A percentile compares a stretch with the other conserved stretches of the same genome.
These are phyloP conservation scores for Aethionema arabicum DNA, from an alignment of 345 rosid species.

Conservation along the genomic window DNA sequence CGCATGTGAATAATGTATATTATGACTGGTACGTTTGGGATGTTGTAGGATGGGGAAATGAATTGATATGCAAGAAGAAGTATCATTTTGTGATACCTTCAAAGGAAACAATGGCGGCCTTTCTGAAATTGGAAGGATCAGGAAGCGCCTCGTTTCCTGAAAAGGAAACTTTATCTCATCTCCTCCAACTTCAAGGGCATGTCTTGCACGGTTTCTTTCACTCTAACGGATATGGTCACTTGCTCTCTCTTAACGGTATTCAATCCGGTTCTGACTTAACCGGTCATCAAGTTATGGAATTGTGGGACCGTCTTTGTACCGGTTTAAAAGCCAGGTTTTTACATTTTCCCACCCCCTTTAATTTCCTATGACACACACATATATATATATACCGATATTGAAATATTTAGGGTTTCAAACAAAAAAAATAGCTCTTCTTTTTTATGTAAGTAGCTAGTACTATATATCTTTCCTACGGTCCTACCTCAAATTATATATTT, in stretches of 20 bases:
- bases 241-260: slow-evolving; percentile 67
- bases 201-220: slow-evolving; percentile 82
- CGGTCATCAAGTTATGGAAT: slow-evolving; percentile 75
- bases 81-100: slow-evolving; percentile 85
- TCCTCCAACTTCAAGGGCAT: slow-evolving; percentile 55
- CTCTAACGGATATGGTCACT: slow-evolving; percentile 88
- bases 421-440: too few relatives aligned
- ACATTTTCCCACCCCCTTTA: background rate
- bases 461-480: too few relatives aligned
- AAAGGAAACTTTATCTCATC: slow-evolving; percentile 44
- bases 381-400: too few relatives aligned
- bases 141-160: slow-evolving; percentile 18
- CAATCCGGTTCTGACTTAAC: slow-evolving; percentile 65
- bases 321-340: slow-evolving; percentile 73
- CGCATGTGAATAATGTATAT: slow-evolving; percentile 18
- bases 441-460: too few relatives aligned
- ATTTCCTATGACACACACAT: too few relatives aligned
- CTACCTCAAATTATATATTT: too few relatives aligned
- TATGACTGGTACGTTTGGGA: slow-evolving; percentile 8
- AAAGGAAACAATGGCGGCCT: slow-evolving; percentile 51
- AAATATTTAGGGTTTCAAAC: too few relatives aligned
- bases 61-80: slow-evolving; percentile 83
- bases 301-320: slow-evolving; percentile 87
- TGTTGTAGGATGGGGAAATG: slow-evolving; percentile 75
- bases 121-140: slow-evolving; percentile 42